Base-by-base conservation (phyloP, 805 yeast genomes). In the Alloascoidea africana region DNA sequence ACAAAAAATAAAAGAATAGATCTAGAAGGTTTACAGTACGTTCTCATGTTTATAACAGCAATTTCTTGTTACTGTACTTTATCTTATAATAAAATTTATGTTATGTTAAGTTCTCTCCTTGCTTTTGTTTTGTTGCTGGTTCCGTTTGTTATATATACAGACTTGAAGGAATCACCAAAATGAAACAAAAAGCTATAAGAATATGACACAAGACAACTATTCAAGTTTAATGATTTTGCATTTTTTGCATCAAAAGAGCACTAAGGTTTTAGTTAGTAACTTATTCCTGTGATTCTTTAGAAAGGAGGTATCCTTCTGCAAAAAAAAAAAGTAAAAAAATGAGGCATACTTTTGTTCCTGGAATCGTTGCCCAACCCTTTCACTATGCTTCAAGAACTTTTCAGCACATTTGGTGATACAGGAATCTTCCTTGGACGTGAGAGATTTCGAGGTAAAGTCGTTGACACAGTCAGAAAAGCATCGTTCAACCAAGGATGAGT, bases 381-480 rank as follows among this genome's bases (percentile, higher is more conserved):
- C 98, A 60, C 89, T 76, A 68, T 89, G 97, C 60, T 91, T 91
- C 66, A 91, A 72, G 74, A 91, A 91, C 69, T 91, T 91, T 62
- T 89, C 97, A 36, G 96, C 80, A 60, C 99, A 91, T 61, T 81
- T 82, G 68, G 74, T 66, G 44, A 91, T 73, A 65, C 99, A 91
- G 17, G 75, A 53, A 46, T 75, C 76, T 62, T 91, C 99, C 66
- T 81, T 84, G 52, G 75, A 59, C 44, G 94, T 77, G 56, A 91
- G 71, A 54, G 76, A 74, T 56, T 79, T 76, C 33, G 97, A 85
- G 41, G 99, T 91, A 75, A 91, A 89, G 60, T 91, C 98, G 59
- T 87, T 89, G 56, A 91, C 96, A 66, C 99, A 91, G 65, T 91
- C 97, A 43, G 75, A 74, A 68, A 91, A 91, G 68, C 99, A 91